Base-by-base conservation (phyloP, 352 stramenopile species). In the Thraustochytrium sp. region DNA sequence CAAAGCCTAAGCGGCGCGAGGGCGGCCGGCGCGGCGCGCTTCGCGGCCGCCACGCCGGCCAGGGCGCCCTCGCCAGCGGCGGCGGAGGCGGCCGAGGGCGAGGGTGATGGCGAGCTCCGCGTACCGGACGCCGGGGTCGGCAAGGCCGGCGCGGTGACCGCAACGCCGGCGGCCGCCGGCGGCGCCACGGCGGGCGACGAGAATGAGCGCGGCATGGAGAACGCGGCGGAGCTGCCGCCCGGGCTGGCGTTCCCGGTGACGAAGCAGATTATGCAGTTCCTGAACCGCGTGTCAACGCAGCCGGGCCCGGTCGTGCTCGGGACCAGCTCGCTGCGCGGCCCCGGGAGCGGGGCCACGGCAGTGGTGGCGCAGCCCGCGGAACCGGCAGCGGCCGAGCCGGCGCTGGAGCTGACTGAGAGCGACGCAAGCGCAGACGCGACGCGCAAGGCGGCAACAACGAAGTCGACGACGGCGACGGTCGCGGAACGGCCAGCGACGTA, bases 191-290 rank as follows among this genome's bases (percentile, higher is more conserved):
- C 42, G 42, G 42, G 42, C 42, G 42, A 16, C 42, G 42, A 5
- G 5, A 16, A 49, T 49, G 42, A 5, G 5, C 42, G 42, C 5
- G 42, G 5, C 34, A 34, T 55, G 48, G 54, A 63, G 23, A 21
- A 34, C 5, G 54, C 8, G 8, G n/a, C 16, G 31, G 37, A 75
- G n/a, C 0, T 82, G 54, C 74, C 74, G 8, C 37, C 65, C 34
- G 74, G 74, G 11, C 78, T 82, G 1, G 74, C 74, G 4, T 82
- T 82, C 78, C 74, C 74, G 13, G 74, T 82, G 26, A 82, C 74
- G 31, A 82, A 56, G 31, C 65, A 82, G 54, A 82, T 82, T 4
- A 82, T 82, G 37, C 74, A 82, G 37, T 82, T 82, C 37, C 31
- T 82, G 31, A 82, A 82, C 55, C 31, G 61, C 1, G 44, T 82